Conservation (phyloP, 2,329 filamentous ascomycete genomes). For the Aspergillus awamori region DNA sequence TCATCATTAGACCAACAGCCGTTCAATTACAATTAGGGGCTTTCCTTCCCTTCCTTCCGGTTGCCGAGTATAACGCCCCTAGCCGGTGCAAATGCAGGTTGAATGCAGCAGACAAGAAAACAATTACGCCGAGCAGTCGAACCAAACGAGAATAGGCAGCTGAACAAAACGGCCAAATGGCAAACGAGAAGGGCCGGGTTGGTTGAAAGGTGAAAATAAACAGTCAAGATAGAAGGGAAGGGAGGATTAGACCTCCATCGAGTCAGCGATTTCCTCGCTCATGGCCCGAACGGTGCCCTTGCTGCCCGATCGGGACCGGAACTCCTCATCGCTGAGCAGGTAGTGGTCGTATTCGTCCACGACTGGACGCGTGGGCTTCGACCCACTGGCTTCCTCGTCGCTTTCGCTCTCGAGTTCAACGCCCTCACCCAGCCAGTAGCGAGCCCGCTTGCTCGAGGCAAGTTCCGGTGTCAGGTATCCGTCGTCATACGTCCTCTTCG, state of each 20-base stretch:
- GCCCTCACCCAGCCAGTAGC: constrained; percentile 76
- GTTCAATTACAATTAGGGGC: constrained; percentile 14
- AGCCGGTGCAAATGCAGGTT: constrained; percentile 26
- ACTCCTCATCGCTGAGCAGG: constrained; percentile 50
- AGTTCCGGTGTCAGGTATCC: constrained; percentile 53
- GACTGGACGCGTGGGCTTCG: constrained; percentile 23
- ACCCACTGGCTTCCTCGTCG: constrained; percentile 38
- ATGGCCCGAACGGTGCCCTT: constrained; percentile 54
- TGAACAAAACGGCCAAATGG: constrained; percentile 3
- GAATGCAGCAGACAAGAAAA: constrained; percentile 23
- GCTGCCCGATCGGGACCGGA: constrained; percentile 39
- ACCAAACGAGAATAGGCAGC: not conserved
- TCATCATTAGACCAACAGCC: constrained; percentile 14
- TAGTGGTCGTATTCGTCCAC: constrained; percentile 48
- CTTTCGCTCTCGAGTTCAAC: constrained; percentile 47
- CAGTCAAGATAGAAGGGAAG: constrained; percentile 8
- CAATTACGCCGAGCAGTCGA: constrained; percentile 10
- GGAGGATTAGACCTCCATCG: constrained; percentile 53
- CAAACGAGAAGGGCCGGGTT: constrained; percentile 3
- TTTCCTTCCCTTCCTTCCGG: constrained; percentile 13
- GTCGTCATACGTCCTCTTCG: constrained; percentile 53
- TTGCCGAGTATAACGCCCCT: constrained; percentile 25
- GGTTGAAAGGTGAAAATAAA: constrained; percentile 8
- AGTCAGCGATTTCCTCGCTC: constrained; percentile 57
- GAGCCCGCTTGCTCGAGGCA: constrained; percentile 76